phyloP scores from a whole-genome alignment of 2,329 filamentous ascomycete genomes.

The Arthrobotrys conoides region DNA sequence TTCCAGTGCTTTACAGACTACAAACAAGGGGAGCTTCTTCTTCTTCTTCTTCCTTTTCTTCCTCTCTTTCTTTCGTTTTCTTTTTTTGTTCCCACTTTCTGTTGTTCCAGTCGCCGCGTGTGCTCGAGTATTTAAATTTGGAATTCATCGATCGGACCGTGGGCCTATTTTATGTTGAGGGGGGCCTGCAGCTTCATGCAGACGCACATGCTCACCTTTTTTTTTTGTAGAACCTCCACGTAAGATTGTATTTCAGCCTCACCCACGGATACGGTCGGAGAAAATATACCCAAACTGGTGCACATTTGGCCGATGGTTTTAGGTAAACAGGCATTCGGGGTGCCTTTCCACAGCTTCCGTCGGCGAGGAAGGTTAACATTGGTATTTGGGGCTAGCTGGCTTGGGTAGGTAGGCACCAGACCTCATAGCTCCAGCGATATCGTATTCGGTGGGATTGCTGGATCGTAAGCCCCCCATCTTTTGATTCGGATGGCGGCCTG shows the following conservation, averaged over 20 bases:
- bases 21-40: not conserved
- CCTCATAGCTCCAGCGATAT: constrained; percentile 8
- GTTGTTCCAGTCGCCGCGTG: constrained; percentile 17
- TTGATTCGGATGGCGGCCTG: constrained; percentile 13
- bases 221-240: constrained; percentile 25
- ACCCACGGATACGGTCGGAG: constrained; percentile 30
- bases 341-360: constrained; percentile 10
- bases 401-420: constrained; percentile 26
- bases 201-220: constrained; percentile 24
- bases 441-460: constrained; percentile 5
- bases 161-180: constrained; percentile 31
- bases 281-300: constrained; percentile 10
- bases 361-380: constrained; percentile 21
- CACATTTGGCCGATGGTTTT: constrained; percentile 30
- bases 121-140: constrained; percentile 34
- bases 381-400: constrained; percentile 8
- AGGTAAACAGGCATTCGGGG: constrained; percentile 17
- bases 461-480: constrained; percentile 22
- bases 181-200: constrained; percentile 26
- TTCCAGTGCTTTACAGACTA: constrained; percentile 24
- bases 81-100: not conserved
- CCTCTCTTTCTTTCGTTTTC: too few species aligned
- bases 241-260: constrained; percentile 25
- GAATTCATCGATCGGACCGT: constrained; percentile 43
- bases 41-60: not conserved